A percentile compares a stretch with the other conserved stretches of the same genome.
Conservation (phyloP, 2,329 filamentous ascomycete species). For the Verticillium albo-atrum region DNA sequence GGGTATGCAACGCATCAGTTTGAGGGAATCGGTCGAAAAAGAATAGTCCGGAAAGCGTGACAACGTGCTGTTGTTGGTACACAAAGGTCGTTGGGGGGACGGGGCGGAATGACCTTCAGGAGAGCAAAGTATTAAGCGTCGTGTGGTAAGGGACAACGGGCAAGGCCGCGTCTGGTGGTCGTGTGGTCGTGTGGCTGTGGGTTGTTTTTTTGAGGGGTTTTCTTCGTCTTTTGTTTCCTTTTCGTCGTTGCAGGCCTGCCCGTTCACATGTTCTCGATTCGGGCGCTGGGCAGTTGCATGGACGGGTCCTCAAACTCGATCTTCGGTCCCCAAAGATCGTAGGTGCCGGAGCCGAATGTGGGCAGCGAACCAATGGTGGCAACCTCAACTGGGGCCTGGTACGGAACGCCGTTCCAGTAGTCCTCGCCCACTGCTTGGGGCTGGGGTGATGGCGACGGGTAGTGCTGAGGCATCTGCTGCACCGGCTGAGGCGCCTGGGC, state of each 20-base stretch:
- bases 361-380: constrained; percentile 48
- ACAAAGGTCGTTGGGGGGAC: neutral
- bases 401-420: constrained; percentile 48
- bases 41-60: constrained; percentile 4
- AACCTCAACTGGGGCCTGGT: constrained; percentile 54
- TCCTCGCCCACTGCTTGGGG: constrained; percentile 33
- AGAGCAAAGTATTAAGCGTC: neutral
- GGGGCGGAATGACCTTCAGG: neutral
- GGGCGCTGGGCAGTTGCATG: constrained; percentile 55
- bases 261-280: constrained; percentile 39
- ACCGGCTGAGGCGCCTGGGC: constrained; percentile 15
- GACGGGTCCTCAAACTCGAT: constrained; percentile 53
- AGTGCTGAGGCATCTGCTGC: constrained; percentile 22
- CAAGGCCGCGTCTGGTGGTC: neutral
- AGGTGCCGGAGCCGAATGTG: constrained; percentile 43
- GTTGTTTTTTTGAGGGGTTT: neutral
- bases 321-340: constrained; percentile 51
- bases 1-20: neutral
- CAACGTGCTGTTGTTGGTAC: constrained; percentile 7
- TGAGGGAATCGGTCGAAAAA: constrained; percentile 9
- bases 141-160: neutral
- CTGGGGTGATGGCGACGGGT: constrained; percentile 28
- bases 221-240: too few species aligned
- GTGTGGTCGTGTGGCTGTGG: neutral
- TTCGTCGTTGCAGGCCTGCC: neutral